phyloP scores from a whole-genome alignment of 257 asterid species.

The Solanum chilense region DNA sequence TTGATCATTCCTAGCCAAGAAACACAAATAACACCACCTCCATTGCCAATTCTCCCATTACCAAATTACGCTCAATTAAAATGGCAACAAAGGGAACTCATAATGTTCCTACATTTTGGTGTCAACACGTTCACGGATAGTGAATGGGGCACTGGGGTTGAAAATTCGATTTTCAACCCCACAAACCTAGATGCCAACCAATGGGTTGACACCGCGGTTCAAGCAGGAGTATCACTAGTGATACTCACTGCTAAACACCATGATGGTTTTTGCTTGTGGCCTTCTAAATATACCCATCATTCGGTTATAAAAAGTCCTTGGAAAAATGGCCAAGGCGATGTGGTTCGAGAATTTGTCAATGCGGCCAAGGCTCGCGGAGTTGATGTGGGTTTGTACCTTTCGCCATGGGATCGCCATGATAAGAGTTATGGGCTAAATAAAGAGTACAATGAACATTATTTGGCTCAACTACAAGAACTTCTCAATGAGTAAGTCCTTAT shows the following conservation, averaged over 20 bases:
- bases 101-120: slow-evolving; percentile 82
- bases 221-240: slow-evolving; percentile 55
- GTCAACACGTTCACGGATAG: slow-evolving; percentile 81
- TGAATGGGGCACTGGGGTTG: slow-evolving; percentile 88
- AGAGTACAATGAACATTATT: slow-evolving; percentile 64
- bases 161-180: slow-evolving; percentile 52
- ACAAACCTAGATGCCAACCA: slow-evolving; percentile 48
- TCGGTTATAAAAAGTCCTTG: slow-evolving; percentile 75
- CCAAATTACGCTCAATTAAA: slow-evolving; percentile 69
- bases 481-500: slow-evolving; percentile 35
- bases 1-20: neutral
- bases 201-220: slow-evolving; percentile 67
- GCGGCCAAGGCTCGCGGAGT: slow-evolving; percentile 58
- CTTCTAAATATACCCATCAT: slow-evolving; percentile 72
- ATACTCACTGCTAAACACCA: slow-evolving; percentile 93
- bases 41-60: slow-evolving; percentile 76
- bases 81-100: slow-evolving; percentile 93
- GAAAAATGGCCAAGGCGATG: slow-evolving; percentile 70
- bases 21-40: slow-evolving; percentile 39
- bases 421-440: slow-evolving; percentile 51
- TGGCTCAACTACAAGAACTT: slow-evolving; percentile 93
- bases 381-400: slow-evolving; percentile 74
- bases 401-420: slow-evolving; percentile 97
- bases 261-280: slow-evolving; percentile 97
- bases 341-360: slow-evolving; percentile 45